A percentile compares a stretch with the other conserved stretches of the same genome.
These are phyloP conservation scores for Chlorophyllum brunneum DNA, from an alignment of 768 basidiomycete species.

Conservation along the genomic window DNA sequence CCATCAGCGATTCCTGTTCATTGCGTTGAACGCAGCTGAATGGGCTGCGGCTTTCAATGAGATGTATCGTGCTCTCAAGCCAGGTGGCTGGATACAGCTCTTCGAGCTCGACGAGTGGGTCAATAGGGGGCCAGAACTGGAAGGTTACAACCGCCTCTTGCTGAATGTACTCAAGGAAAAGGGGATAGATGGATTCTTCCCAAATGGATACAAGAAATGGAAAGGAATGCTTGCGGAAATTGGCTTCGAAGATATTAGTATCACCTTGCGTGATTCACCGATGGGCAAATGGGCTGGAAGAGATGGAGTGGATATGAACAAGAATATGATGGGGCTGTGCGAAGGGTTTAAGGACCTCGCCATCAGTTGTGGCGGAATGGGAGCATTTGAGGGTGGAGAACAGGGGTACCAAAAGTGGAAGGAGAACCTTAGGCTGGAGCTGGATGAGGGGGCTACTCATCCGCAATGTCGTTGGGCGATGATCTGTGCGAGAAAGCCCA, in stretches of 20 bases:
- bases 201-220: background rate
- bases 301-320: background rate
- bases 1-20: too few species aligned
- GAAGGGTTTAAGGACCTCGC: background rate
- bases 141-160: too few species aligned
- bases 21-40: background rate
- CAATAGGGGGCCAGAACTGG: too few species aligned
- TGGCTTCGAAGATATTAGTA: background rate
- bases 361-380: background rate
- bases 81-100: constrained; percentile 6
- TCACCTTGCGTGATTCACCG: background rate
- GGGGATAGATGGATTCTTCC: background rate
- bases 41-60: background rate
- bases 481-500: background rate
- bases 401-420: background rate
- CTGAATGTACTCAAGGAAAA: too few species aligned
- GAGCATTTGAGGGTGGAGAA: background rate
- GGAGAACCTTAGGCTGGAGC: background rate
- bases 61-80: constrained; percentile 5
- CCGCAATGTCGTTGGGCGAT: background rate
- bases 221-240: background rate
- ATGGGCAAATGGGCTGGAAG: background rate
- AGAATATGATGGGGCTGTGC: background rate
- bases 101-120: background rate
- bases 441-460: background rate